A percentile compares a stretch with the other conserved stretches of the same genome.
phyloP scores from a whole-genome alignment of 805 yeast species.

The Candida morakotiae region DNA sequence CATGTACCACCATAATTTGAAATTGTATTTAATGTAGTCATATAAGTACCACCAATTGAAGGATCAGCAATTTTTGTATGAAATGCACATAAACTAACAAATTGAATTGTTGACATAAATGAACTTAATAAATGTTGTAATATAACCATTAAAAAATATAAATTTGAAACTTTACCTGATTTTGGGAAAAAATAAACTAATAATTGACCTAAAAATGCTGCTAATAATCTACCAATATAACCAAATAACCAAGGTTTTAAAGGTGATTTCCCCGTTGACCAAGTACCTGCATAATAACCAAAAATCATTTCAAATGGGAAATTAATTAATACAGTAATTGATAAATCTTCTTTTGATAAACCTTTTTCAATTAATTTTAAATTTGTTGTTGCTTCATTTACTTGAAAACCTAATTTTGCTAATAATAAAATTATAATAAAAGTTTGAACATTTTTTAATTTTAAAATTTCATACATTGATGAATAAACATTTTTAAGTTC shows the following conservation, averaged over 20 bases:
- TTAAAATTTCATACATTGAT: slow-evolving; percentile 67
- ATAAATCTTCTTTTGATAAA: slow-evolving; percentile 86
- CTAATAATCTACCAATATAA: slow-evolving; percentile 71
- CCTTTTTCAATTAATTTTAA: slow-evolving; percentile 88
- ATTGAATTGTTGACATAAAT: slow-evolving; percentile 92
- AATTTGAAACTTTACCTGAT: slow-evolving; percentile 40
- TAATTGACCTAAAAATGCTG: slow-evolving; percentile 73
- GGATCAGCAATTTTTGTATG: slow-evolving; percentile 97
- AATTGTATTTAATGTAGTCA: slow-evolving; percentile 91
- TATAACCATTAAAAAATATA: slow-evolving; percentile 69
- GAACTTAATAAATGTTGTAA: slow-evolving; percentile 81
- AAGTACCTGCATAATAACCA: slow-evolving; percentile 92
- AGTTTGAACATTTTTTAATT: slow-evolving; percentile 65
- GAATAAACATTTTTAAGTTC: slow-evolving; percentile 52
- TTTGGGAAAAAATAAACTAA: slow-evolving; percentile 71
- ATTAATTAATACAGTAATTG: slow-evolving; percentile 87
- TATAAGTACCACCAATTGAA: slow-evolving; percentile 92
- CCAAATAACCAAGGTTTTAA: slow-evolving; percentile 89
- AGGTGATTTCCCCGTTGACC: slow-evolving; percentile 80
- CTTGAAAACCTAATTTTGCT: slow-evolving; percentile 90
- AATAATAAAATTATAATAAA: slow-evolving; percentile 71
- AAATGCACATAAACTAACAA: slow-evolving; percentile 91
- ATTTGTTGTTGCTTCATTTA: slow-evolving; percentile 93
- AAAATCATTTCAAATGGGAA: slow-evolving; percentile 94
- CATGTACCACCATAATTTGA: slow-evolving; percentile 96